phyloP scores from a whole-genome alignment of 257 asterid species.

The Solanum okadae region DNA sequence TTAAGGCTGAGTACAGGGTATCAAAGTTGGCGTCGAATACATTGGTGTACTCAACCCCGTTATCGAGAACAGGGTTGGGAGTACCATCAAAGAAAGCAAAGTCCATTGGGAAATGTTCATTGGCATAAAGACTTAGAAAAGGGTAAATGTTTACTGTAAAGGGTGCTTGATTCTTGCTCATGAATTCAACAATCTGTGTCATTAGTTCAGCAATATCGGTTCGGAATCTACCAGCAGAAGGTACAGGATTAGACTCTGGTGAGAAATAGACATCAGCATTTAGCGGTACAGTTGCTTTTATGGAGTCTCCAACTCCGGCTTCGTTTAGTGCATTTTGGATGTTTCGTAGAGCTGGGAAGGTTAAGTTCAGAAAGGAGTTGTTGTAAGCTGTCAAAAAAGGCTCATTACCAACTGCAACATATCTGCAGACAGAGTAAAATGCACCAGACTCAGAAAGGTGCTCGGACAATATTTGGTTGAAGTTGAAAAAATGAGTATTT shows the following conservation, averaged over 20 bases:
- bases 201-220: constrained; percentile 18
- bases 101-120: constrained; percentile 28
- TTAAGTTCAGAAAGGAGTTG: constrained; percentile 25
- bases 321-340: constrained; percentile 41
- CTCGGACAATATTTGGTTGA: background rate
- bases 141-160: constrained; percentile 36
- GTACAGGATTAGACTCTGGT: constrained; percentile 19
- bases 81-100: constrained; percentile 41
- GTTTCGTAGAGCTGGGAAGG: constrained; percentile 34
- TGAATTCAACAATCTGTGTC: constrained; percentile 34
- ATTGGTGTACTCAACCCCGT: constrained; percentile 19
- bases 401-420: constrained; percentile 42
- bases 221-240: constrained; percentile 36
- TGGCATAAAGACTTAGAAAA: constrained; percentile 31
- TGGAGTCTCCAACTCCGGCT: constrained; percentile 12
- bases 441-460: background rate
- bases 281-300: constrained; percentile 37
- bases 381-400: constrained; percentile 33
- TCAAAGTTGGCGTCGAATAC: constrained; percentile 43
- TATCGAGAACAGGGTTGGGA: constrained; percentile 18
- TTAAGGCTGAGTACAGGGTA: constrained; percentile 29
- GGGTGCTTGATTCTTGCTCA: constrained; percentile 30
- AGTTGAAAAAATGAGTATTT: background rate
- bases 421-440: constrained; percentile 8
- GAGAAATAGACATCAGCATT: constrained; percentile 37